phyloP scores from a whole-genome alignment of 2,329 filamentous ascomycete species.

The Cephalotrichum gorgonifer region DNA sequence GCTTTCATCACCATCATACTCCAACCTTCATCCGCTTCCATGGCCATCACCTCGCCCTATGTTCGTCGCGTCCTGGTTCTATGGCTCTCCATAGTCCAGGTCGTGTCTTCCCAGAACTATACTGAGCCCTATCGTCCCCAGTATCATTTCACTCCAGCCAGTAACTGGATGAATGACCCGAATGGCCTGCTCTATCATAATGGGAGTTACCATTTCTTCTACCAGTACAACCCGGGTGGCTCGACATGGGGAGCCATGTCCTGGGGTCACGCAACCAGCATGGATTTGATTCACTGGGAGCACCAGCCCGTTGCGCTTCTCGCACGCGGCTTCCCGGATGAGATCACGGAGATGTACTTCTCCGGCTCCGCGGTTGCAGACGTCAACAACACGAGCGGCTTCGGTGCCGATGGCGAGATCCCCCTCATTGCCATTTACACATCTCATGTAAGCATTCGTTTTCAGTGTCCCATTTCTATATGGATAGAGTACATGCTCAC shows the following conservation, averaged over 20 bases:
- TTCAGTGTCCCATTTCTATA: neutral
- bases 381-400: slow-evolving; percentile 4
- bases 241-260: slow-evolving; percentile 2
- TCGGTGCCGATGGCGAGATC: neutral
- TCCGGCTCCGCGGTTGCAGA: slow-evolving; percentile 5
- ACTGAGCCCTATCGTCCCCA: slow-evolving; percentile 6
- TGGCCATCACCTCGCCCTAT: slow-evolving; percentile 3
- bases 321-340: neutral
- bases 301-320: slow-evolving; percentile 3
- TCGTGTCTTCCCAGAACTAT: slow-evolving; percentile 4
- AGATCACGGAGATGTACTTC: slow-evolving; percentile 5
- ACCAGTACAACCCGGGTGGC: slow-evolving; percentile 6
- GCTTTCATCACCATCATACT: no score
- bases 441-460: neutral
- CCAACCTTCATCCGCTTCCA: slow-evolving; percentile 11
- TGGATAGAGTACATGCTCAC: neutral
- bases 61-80: neutral
- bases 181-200: slow-evolving; percentile 6
- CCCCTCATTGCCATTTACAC: slow-evolving; percentile 5
- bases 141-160: slow-evolving; percentile 4
- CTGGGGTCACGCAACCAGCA: slow-evolving; percentile 6
- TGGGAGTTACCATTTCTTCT: slow-evolving; percentile 4
- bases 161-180: slow-evolving; percentile 6
- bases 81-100: neutral
- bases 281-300: slow-evolving; percentile 5